Evolutionary conservation across 2,329 filamentous ascomycete species (phyloP).

Genomic region (Aspergillus pseudoviridinutans): DNA sequence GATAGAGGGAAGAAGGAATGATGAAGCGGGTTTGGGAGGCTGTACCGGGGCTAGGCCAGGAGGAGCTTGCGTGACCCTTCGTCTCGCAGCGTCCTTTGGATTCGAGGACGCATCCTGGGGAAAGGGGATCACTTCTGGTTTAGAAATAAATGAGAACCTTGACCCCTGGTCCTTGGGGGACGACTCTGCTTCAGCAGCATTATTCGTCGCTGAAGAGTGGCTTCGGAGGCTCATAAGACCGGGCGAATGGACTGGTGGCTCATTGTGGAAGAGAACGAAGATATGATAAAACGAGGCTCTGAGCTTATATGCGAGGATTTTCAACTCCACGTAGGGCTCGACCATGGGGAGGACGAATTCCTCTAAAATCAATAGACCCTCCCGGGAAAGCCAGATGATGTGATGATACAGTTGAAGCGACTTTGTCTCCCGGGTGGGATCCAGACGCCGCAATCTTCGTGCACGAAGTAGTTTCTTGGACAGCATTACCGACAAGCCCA

Average conservation of each 20-base stretch:
- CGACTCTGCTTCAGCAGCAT: constrained; percentile 21
- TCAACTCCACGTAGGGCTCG: constrained; percentile 72
- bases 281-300: constrained; percentile 95
- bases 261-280: constrained; percentile 93
- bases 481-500: constrained; percentile 85
- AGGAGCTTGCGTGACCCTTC: constrained; percentile 21
- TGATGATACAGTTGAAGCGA: constrained; percentile 81
- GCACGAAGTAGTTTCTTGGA: constrained; percentile 79
- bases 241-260: constrained; percentile 67
- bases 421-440: constrained; percentile 71
- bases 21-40: constrained; percentile 47
- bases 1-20: constrained; percentile 73
- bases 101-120: constrained; percentile 1
- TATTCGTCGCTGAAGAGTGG: constrained; percentile 25
- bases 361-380: constrained; percentile 84
- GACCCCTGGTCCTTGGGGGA: constrained; percentile 15
- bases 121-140: constrained; percentile 12
- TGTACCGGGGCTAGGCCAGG: constrained; percentile 35
- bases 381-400: constrained; percentile 91
- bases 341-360: constrained; percentile 81
- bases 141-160: constrained; percentile 17
- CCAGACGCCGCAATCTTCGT: constrained; percentile 76
- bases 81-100: constrained; percentile 1
- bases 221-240: constrained; percentile 43
- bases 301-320: constrained; percentile 86